Base-by-base conservation (phyloP, 148 eudicot species). In the Nepenthes gracilis region DNA sequence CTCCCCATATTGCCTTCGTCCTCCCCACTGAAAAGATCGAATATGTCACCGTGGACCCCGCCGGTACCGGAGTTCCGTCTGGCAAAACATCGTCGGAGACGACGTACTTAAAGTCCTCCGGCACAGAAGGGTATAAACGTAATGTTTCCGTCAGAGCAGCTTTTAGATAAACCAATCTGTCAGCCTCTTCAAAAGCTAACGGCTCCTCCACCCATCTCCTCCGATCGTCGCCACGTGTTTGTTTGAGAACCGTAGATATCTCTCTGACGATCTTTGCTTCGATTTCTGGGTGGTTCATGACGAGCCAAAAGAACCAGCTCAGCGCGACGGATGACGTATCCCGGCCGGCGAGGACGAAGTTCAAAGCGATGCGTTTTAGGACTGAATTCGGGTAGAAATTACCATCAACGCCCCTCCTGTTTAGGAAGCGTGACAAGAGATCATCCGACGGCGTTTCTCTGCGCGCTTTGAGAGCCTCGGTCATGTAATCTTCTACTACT, bases 281-380 rank as follows among this genome's bases (percentile, higher is more conserved):
- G 9, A 85, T 75, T 4, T 69, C 64, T 1, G 78, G 75, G 66
- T 83, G 79, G 55, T 87, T 87, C 89, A 90, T 90, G 32, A 90
- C 85, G 2, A 85, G 80, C 88, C 88, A 90, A 55, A 90, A 90
- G 70, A 90, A 90, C 97, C 97, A 90, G 59, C 91, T 87, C 9
- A 87, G 72, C 9, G 95, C 95, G 5, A 87, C 95, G 0, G 97
- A 86, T 32, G 95, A 86, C 5, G 97, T 86, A 77, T 90, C 97
- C 2, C 97, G 83, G 2, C 97, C 97, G 0, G 97, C 97, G 1
- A 90, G 78, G 12, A 90, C 87, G 33, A 90, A 87, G 71, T 90
- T 87, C 35, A 90, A 72, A 2, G 95, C 95, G 15, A 87, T 87
- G 37, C 84, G 82, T 62, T 87, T 87, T 2, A 90, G 73, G 2